Evolutionary conservation across 768 basidiomycete species (phyloP).

Genomic region (Rhizopogon sp.): DNA sequence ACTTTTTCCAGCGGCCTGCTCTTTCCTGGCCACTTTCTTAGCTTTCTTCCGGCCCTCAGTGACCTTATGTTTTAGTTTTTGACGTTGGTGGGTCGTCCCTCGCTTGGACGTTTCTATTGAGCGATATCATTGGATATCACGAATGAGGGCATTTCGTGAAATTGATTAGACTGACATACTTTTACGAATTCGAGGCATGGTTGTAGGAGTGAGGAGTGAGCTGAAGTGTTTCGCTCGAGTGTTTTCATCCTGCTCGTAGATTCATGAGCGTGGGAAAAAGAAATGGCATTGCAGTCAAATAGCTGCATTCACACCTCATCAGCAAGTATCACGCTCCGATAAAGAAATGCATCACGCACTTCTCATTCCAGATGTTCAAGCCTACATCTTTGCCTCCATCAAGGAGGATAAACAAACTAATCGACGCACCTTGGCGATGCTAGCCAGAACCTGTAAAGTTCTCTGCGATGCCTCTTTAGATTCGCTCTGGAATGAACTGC

Average conservation of each 20-base stretch:
- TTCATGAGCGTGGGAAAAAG: not conserved
- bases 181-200: conserved; percentile 68
- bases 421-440: not conserved
- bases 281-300: not conserved
- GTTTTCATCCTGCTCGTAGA: too few relatives aligned
- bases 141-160: conserved; percentile 5
- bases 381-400: not conserved
- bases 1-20: conserved; percentile 86
- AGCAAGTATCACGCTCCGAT: not conserved
- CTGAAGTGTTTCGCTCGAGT: not conserved
- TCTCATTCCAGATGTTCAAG: not conserved
- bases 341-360: not conserved
- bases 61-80: conserved; percentile 70
- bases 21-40: conserved; percentile 67
- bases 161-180: conserved; percentile 33
- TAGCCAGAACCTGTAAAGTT: not conserved
- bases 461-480: not conserved
- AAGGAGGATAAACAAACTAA: not conserved
- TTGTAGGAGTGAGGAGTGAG: not conserved
- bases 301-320: not conserved
- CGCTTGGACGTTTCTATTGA: conserved; percentile 80
- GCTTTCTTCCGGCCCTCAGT: conserved; percentile 74
- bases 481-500: not conserved
- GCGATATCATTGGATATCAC: conserved; percentile 1
- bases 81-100: conserved; percentile 64